Percentiles rank a stretch among this genome's conserved stretches.
Conservation (phyloP, 2,329 filamentous ascomycete species). For the Plenodomus lindquistii region DNA sequence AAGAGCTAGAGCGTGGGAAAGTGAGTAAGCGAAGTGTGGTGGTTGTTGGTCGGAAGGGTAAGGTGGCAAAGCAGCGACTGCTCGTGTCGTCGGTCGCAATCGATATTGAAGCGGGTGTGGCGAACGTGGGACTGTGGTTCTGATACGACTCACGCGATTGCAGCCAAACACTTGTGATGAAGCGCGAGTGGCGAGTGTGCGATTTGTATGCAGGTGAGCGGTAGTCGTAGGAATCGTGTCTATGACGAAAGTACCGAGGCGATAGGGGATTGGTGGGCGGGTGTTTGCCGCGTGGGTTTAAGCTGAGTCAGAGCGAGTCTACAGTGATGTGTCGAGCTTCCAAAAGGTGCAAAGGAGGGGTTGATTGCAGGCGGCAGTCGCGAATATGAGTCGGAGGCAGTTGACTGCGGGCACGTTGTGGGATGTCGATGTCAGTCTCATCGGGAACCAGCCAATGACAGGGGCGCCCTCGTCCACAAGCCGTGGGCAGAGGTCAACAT, state of each 20-base stretch:
- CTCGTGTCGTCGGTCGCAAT: not conserved
- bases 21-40: not conserved
- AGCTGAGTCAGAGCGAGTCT: constrained; percentile 23
- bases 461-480: constrained; percentile 28
- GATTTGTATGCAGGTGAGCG: constrained; percentile 4
- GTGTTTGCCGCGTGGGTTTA: constrained; percentile 12
- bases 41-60: constrained; percentile 5
- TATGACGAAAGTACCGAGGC: constrained; percentile 40
- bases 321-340: constrained; percentile 11
- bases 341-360: constrained; percentile 7
- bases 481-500: constrained; percentile 25
- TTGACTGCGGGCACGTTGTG: constrained; percentile 22
- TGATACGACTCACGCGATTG: constrained; percentile 4
- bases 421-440: constrained; percentile 20
- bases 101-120: not conserved
- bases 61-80: constrained; percentile 14
- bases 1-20: not conserved
- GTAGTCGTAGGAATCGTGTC: constrained; percentile 10
- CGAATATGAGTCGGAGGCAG: constrained; percentile 11
- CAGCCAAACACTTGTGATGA: not conserved
- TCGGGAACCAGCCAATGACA: constrained; percentile 31
- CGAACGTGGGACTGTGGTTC: not conserved
- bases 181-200: constrained; percentile 11
- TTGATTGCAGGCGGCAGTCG: constrained; percentile 12
- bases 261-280: constrained; percentile 16